Base-by-base conservation (phyloP, 2,329 filamentous ascomycete genomes). In the Fusarium multiceps region DNA sequence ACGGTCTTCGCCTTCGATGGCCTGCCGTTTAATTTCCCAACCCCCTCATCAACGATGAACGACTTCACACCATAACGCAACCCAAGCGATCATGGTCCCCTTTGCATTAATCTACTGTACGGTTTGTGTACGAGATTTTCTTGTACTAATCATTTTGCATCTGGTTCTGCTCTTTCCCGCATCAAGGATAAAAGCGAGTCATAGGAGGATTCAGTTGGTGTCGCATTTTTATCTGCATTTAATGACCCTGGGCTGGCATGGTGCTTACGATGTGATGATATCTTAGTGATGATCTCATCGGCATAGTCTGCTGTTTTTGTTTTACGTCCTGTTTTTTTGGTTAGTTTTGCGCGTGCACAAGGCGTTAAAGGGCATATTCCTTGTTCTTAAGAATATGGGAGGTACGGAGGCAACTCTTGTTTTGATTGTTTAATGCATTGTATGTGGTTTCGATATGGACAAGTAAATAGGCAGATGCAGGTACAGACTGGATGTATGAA, bases 1-100 rank as follows among this genome's bases (percentile, higher is more conserved):
- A 97, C 62, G 94, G 93, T 3, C 82, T 98, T 74, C 89, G 90
- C 69, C 86, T 88, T 57, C 85, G 92, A 59, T 94, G 92, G 92
- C 85, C 86, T 4, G 82, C 81, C 28, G 74, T 79, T 27, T 79
- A 50, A 76, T 45, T 20, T 27, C 30, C 28, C 18, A 32, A 25
- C 16, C 18, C 21, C 11, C 23, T 41, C 16, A 40, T 40, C 21
- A 16, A 34, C 23, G 16, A 42, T 50, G 27, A 45, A 65, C 14
- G 25, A 55, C 37, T 42, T 40, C 28, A 47, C 34, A 23, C 21
- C n/a, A 41, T 32, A 48, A 41, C 49, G 42, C 27, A 28, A 34
- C 25, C 32, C 11, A 21, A 21, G n/a, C 20, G 18, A 41, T 30
- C n/a, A 42, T 50, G 48, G 37, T 25, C 27, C n/a, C 30, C 34